A percentile compares a stretch with the other conserved stretches of the same genome.
Conservation (phyloP, 331 rosid species). For the Dryas integrifolia region DNA sequence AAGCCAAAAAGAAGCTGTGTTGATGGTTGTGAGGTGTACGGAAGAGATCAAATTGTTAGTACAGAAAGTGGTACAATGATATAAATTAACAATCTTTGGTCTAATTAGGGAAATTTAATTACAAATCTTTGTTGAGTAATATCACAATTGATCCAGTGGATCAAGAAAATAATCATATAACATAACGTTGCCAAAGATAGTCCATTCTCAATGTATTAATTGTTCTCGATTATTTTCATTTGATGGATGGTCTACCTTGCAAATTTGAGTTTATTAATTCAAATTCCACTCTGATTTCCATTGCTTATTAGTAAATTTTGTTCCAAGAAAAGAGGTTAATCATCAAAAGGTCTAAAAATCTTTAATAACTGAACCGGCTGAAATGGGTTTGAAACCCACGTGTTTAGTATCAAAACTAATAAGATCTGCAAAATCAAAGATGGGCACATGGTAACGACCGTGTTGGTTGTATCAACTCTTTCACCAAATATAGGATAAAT, state of each 20-base stretch:
- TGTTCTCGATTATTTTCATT: background rate
- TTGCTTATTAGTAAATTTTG: background rate
- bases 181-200: too few relatives aligned
- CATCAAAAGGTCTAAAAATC: background rate
- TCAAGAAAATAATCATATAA: background rate
- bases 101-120: background rate
- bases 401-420: slow-evolving; percentile 9
- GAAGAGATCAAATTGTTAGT: slow-evolving; percentile 7
- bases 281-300: background rate
- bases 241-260: background rate
- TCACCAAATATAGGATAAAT: slow-evolving; percentile 10
- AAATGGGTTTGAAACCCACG: slow-evolving; percentile 10
- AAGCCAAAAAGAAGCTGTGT: background rate
- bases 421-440: background rate
- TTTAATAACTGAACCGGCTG: background rate
- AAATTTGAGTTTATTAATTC: too few relatives aligned
- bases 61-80: background rate
- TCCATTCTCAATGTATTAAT: too few relatives aligned
- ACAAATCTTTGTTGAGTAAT: too few relatives aligned
- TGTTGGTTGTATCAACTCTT: slow-evolving; percentile 20
- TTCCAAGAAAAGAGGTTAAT: background rate
- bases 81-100: background rate
- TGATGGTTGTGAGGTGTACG: too few relatives aligned
- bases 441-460: slow-evolving; percentile 6
- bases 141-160: background rate